A percentile compares a stretch with the other conserved stretches of the same genome.
phyloP scores from a whole-genome alignment of 1,139 yeast species.

The Suhomyces ambrosiae region DNA sequence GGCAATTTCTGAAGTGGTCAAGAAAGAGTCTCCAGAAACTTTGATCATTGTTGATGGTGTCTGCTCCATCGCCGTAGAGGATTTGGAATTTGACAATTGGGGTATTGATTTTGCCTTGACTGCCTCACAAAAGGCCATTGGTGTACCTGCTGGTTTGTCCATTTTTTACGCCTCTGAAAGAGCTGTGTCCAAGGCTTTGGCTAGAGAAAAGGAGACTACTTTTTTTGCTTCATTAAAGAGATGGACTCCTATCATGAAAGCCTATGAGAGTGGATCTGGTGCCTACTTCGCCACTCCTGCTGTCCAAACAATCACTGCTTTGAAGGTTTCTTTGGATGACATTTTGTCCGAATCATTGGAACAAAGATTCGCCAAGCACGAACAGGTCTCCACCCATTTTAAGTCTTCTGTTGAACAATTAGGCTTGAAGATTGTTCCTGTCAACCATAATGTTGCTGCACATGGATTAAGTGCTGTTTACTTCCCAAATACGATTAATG shows the following conservation, averaged over 20 bases:
- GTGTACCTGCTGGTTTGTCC: conserved; percentile 91
- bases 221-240: conserved; percentile 76
- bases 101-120: conserved; percentile 84
- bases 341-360: conserved; percentile 64
- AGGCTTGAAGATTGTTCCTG: conserved; percentile 73
- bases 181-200: conserved; percentile 65
- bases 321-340: conserved; percentile 75
- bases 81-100: conserved; percentile 86
- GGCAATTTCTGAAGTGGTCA: conserved; percentile 61
- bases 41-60: conserved; percentile 90
- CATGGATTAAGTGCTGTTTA: conserved; percentile 88
- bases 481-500: conserved; percentile 75
- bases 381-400: conserved; percentile 61
- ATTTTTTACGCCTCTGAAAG: conserved; percentile 75
- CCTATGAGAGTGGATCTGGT: conserved; percentile 79
- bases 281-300: conserved; percentile 96
- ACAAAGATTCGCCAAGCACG: conserved; percentile 65
- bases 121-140: conserved; percentile 95
- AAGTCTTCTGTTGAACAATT: conserved; percentile 56
- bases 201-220: conserved; percentile 57
- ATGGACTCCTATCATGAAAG: conserved; percentile 89
- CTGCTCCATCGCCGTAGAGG: conserved; percentile 90
- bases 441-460: conserved; percentile 64
- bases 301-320: conserved; percentile 80
- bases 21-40: conserved; percentile 72